Base-by-base conservation (phyloP, 2,329 filamentous ascomycete species). In the Alternaria consortialis region DNA sequence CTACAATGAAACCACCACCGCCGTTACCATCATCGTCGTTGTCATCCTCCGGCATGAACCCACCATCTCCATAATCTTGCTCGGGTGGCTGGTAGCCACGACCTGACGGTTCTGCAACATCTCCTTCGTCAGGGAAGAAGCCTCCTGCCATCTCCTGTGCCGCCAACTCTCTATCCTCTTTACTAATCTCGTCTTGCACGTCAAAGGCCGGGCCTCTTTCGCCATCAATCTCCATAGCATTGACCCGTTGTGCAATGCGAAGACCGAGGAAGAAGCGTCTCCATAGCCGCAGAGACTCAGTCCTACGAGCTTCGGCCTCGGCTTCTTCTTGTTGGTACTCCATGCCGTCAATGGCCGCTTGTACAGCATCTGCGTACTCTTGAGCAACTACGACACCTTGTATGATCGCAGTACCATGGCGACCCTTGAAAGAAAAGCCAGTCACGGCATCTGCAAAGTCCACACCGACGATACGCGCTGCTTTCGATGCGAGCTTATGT, bases 401-500 rank as follows among this genome's bases (percentile, higher is more conserved):
- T 2, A 95, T 80, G 3, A 97, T 85, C 1, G 95, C 93, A 2
- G 93, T 97, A 15, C 94, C 94, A 57, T 92, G 89, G 3, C 92
- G 87, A 1, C 93, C 93, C 73, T 88, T 90, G 80, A 98, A 99
- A 37, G 90, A 85, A 72, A 98, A 99, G 0, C 94, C 94, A 0
- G 90, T 95, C 5, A 99, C 87, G 0, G 95, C 95, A 32, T 94
- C 92, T 2, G 92, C 92, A 76, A 91, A 97, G 79, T 98, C 93
- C 17, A 98, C 85, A 0, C 89, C 89, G 1, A 97, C 78, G 1
- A 94, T 80, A 58, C 86, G 88, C 0, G 93, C 93, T 1, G 94
- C 94, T 52, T 86, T 86, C 1, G 86, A 83, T 1, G 91, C 90
- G 52, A 90, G 81, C 13, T 82, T 77, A 62, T 86, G 82, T 52